A percentile compares a stretch with the other conserved stretches of the same genome.
phyloP scores from a whole-genome alignment of 345 rosid species.

The Sonneratia alba region DNA sequence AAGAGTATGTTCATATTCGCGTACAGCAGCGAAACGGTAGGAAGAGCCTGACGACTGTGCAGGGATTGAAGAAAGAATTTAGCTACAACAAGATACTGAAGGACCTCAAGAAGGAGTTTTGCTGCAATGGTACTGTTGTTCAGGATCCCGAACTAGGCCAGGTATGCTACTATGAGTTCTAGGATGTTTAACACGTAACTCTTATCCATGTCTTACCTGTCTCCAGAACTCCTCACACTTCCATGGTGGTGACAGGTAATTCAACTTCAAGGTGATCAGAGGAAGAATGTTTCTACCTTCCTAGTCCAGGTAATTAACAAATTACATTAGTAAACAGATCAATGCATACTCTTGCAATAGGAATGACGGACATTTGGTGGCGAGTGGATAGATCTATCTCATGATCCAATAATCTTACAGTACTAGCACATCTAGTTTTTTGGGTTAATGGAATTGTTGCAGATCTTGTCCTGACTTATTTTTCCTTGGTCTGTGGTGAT shows the following conservation, averaged over 20 bases:
- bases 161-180: slow-evolving; percentile 19
- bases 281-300: slow-evolving; percentile 83
- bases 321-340: background rate
- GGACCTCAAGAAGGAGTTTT: slow-evolving; percentile 86
- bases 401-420: too few species aligned
- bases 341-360: too few species aligned
- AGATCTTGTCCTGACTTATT: background rate
- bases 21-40: slow-evolving; percentile 74
- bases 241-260: slow-evolving; percentile 40
- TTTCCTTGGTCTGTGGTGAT: background rate
- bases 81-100: slow-evolving; percentile 83
- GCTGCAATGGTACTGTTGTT: slow-evolving; percentile 94
- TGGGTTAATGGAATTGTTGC: too few species aligned
- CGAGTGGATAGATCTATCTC: too few species aligned
- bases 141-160: slow-evolving; percentile 88
- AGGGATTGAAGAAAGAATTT: slow-evolving; percentile 79
- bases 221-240: background rate
- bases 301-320: slow-evolving; percentile 52
- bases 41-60: slow-evolving; percentile 80
- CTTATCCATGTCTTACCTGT: background rate
- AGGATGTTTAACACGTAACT: background rate
- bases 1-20: slow-evolving; percentile 72
- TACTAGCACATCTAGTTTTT: too few species aligned
- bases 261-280: slow-evolving; percentile 93
- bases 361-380: too few species aligned